These are phyloP conservation scores for Polyporus tsugae DNA, from an alignment of 1,284 basidiomycete species.

Conservation along the genomic window DNA sequence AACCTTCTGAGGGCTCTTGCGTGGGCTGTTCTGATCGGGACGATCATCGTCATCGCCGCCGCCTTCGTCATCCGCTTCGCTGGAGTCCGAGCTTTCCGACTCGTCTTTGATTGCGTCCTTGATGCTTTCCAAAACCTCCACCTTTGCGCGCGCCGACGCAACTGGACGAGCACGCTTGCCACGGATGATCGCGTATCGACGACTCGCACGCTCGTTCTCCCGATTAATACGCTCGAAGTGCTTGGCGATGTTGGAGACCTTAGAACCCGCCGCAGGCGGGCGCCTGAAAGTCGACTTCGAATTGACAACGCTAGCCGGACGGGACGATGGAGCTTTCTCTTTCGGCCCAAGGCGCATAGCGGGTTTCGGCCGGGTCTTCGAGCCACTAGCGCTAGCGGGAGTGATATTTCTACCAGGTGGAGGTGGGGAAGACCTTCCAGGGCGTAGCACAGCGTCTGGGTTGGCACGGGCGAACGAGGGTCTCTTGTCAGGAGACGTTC, in stretches of 20 bases:
- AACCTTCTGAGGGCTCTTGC: slow-evolving; percentile 18
- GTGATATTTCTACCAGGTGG: slow-evolving; percentile 22
- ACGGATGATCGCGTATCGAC: slow-evolving; percentile 82
- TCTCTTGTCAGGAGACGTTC: slow-evolving; percentile 77
- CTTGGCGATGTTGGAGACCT: slow-evolving; percentile 79
- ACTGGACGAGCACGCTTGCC: slow-evolving; percentile 93
- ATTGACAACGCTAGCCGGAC: slow-evolving; percentile 50
- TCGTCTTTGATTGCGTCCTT: slow-evolving; percentile 94
- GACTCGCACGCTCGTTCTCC: slow-evolving; percentile 72
- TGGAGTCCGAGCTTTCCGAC: slow-evolving; percentile 79
- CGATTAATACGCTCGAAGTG: slow-evolving; percentile 79
- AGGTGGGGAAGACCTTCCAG: slow-evolving; percentile 31
- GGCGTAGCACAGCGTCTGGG: slow-evolving; percentile 42
- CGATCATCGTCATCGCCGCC: slow-evolving; percentile 70
- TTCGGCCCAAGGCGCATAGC: slow-evolving; percentile 49
- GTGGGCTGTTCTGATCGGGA: slow-evolving; percentile 23
- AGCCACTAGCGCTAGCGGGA: slow-evolving; percentile 29
- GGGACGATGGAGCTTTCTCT: slow-evolving; percentile 57
- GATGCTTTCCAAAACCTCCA: slow-evolving; percentile 91
- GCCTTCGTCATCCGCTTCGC: slow-evolving; percentile 90
- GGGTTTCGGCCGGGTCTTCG: slow-evolving; percentile 50
- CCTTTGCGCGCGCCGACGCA: slow-evolving; percentile 87
- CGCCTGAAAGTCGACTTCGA: slow-evolving; percentile 63
- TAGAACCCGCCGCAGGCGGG: slow-evolving; percentile 57
- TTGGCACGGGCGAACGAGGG: slow-evolving; percentile 41